Base-by-base conservation (phyloP, 768 basidiomycete species). In the Mycena maculata region DNA sequence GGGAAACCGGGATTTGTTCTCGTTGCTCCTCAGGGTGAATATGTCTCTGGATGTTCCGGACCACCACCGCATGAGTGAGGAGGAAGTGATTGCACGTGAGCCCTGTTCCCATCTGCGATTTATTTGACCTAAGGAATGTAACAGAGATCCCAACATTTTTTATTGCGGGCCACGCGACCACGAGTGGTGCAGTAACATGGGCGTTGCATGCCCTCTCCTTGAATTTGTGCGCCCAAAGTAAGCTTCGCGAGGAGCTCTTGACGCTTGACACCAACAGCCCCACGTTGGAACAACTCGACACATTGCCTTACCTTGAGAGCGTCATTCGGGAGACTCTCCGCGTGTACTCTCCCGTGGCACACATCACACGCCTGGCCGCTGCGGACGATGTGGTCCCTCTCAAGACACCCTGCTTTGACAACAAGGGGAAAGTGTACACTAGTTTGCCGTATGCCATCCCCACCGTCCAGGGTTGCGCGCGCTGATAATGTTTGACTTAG, bases 11-110 rank as follows among this genome's bases (percentile, higher is more conserved):
- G 86, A 87, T 74, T 60, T 87, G 8, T 73, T 87, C n/a, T 82
- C 80, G 10, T 68, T 85, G 18, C 73, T 87, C 8, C 76, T 87
- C 60, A 79, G 76, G 56, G 85, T 86, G 7, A 88, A 87, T 70
- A 79, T 86, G 80, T 82, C 83, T 1, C 75, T 77, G 0, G 84
- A 87, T 67, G 68, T 85, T 4, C 79, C 81, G 0, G 83, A 83
- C 13, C 73, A 62, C 22, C 82, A 84, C 66, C 73, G 71, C 39
- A 55, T 88, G 66, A 80, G 80, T 0, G 86, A 88, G 30, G 76
- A 76, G 23, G 87, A 87, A 42, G 83, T 88, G 4, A 39, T 84
- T 3, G 84, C 80, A 0, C 80, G 82, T 68, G 75, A 82, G 62
- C 80, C 78, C 0, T 79, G 77, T 2, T 74, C 76, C 22, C 63